phyloP scores from a whole-genome alignment of 768 basidiomycete genomes.

The Boletus reticuloceps region DNA sequence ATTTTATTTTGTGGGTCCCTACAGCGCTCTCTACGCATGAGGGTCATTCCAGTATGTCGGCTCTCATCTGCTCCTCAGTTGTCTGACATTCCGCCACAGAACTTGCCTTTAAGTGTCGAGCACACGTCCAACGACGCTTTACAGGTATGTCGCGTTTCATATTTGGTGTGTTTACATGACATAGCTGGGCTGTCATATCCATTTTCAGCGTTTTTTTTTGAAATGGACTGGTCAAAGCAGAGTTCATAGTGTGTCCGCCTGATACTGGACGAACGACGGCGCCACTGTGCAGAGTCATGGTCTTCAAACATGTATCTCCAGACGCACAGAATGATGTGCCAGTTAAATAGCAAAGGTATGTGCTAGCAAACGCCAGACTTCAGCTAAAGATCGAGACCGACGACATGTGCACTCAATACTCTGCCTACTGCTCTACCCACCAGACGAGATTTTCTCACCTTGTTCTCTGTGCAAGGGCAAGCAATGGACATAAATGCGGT shows the following conservation, averaged over 20 bases:
- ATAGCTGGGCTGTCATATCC: background rate
- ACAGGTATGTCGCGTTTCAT: constrained; percentile 10
- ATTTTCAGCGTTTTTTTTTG: background rate
- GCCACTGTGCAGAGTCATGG: constrained; percentile 4
- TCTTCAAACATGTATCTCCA: background rate
- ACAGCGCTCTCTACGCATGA: background rate
- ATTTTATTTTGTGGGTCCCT: constrained; percentile 2
- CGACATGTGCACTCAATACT: constrained; percentile 14
- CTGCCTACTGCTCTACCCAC: constrained; percentile 9
- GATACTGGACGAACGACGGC: constrained; percentile 7
- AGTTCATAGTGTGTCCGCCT: constrained; percentile 1
- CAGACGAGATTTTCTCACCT: background rate
- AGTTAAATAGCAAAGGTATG: constrained; percentile 20
- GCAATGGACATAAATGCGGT: background rate
- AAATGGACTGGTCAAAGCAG: background rate
- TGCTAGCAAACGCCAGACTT: constrained; percentile 8
- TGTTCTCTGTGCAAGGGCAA: background rate
- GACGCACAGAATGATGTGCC: constrained; percentile 4
- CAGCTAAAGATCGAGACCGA: constrained; percentile 4
- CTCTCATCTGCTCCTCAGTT: background rate
- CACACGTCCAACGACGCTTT: background rate
- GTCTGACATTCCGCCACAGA: constrained; percentile 21
- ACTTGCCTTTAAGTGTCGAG: constrained; percentile 11
- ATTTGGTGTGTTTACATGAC: background rate
- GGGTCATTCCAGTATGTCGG: constrained; percentile 11